Conservation (phyloP, 106 monocot genomes). For the Cymbidium sinense region DNA sequence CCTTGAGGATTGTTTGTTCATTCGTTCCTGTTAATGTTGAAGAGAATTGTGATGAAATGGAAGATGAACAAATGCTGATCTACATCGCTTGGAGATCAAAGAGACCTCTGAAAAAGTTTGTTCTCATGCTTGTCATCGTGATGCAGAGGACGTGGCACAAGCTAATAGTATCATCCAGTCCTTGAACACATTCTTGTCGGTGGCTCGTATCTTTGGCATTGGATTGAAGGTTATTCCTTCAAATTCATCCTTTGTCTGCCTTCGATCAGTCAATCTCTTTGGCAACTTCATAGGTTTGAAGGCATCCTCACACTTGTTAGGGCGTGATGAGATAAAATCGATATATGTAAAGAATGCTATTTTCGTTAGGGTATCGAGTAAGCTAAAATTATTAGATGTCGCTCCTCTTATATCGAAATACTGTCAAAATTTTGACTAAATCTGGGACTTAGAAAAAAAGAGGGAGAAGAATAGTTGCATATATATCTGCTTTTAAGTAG, state of each 20-base stretch:
- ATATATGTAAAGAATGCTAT: no score
- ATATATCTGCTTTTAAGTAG: no score
- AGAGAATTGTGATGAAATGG: constrained; percentile 6
- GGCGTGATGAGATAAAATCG: no score
- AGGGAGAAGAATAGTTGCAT: no score
- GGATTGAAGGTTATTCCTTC: constrained; percentile 68
- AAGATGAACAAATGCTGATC: neutral
- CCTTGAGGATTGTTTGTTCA: constrained; percentile 39
- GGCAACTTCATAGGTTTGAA: constrained; percentile 82
- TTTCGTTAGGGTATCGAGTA: no score
- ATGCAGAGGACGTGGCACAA: constrained; percentile 46
- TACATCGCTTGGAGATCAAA: constrained; percentile 20
- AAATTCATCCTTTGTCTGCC: constrained; percentile 67
- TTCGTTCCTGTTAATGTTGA: constrained; percentile 13
- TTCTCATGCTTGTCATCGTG: constrained; percentile 3
- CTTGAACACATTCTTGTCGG: constrained; percentile 49
- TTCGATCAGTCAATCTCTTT: constrained; percentile 75
- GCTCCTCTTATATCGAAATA: no score
- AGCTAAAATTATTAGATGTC: no score
- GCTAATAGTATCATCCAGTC: constrained; percentile 71
- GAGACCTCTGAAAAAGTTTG: constrained; percentile 42
- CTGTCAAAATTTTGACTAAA: no score
- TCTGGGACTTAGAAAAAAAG: no score
- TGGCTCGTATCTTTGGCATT: constrained; percentile 72
- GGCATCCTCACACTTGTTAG: no score